Percentiles rank a stretch among this genome's conserved stretches.
Conservation (phyloP, 306 rosid species). For the Cucumis cinereus region DNA sequence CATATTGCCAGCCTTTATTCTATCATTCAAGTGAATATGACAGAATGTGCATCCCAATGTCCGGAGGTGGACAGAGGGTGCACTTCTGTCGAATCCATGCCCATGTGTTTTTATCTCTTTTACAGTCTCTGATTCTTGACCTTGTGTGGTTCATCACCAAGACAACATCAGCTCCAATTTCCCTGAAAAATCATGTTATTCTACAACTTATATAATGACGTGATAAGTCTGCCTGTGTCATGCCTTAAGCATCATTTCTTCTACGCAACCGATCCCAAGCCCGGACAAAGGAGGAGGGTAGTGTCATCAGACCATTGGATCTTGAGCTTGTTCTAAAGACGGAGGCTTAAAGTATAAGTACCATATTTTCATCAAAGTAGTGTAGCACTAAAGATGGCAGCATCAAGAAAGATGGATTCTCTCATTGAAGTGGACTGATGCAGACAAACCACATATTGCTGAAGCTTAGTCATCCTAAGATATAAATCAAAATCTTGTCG, state of each 20-base stretch:
- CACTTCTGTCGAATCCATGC: not conserved
- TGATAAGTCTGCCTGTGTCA: slow-evolving; percentile 20
- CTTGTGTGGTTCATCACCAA: not conserved
- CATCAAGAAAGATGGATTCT: not conserved
- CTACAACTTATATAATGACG: not conserved
- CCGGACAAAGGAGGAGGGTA: slow-evolving; percentile 19
- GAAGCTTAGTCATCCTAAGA: slow-evolving; percentile 1
- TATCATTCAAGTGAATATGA: not conserved
- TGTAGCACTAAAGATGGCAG: slow-evolving; percentile 3
- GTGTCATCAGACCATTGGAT: slow-evolving; percentile 5
- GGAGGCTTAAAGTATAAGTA: not conserved
- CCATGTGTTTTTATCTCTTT: not conserved
- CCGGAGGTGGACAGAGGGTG: too few relatives aligned
- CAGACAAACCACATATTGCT: slow-evolving; percentile 1
- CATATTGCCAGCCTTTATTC: not conserved
- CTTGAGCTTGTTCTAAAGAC: not conserved
- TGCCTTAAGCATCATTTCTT: not conserved
- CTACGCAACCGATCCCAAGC: slow-evolving; percentile 23
- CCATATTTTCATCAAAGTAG: not conserved
- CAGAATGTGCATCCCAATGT: too few relatives aligned
- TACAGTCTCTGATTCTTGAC: not conserved
- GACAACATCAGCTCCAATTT: not conserved
- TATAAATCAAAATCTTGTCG: not conserved
- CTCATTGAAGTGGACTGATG: not conserved
- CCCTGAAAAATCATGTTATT: slow-evolving; percentile 4